Conservation (phyloP, 2,329 filamentous ascomycete species). For the Neoascochyta sp. region DNA sequence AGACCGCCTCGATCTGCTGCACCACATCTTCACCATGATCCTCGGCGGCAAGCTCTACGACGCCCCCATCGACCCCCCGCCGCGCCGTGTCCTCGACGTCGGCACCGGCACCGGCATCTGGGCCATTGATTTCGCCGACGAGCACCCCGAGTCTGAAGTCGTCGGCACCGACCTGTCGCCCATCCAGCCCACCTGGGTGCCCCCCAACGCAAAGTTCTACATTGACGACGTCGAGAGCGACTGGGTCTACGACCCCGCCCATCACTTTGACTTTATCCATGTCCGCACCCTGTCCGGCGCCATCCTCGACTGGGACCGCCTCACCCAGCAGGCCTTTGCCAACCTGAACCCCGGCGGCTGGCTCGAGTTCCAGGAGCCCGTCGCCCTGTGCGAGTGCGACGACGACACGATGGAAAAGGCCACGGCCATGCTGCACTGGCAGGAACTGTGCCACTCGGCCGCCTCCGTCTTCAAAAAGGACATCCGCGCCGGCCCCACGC, state of each 20-base stretch:
- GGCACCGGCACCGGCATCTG: conserved; percentile 43
- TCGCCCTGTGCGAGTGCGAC: conserved; percentile 31
- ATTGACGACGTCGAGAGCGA: conserved; percentile 42
- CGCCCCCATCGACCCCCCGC: conserved; percentile 23
- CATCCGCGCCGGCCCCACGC: conserved; percentile 17
- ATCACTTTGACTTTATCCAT: conserved; percentile 39
- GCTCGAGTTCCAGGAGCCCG: conserved; percentile 38
- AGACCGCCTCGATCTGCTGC: conserved; percentile 38
- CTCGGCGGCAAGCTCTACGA: conserved; percentile 37
- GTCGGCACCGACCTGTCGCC: conserved; percentile 37
- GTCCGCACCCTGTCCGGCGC: conserved; percentile 27
- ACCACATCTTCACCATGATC: conserved; percentile 38
- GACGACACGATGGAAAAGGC: conserved; percentile 28
- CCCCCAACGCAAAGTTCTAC: conserved; percentile 42
- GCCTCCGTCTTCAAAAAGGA: conserved; percentile 25
- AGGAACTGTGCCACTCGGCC: conserved; percentile 28
- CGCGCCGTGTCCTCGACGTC: conserved; percentile 33
- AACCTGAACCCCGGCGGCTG: conserved; percentile 32
- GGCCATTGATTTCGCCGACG: conserved; percentile 40
- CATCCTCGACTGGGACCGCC: conserved; percentile 34
- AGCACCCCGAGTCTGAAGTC: conserved; percentile 33
- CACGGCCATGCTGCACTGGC: conserved; percentile 24
- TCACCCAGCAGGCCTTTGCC: conserved; percentile 23
- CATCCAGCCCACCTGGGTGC: conserved; percentile 40
- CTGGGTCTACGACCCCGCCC: conserved; percentile 34